Percentiles rank a stretch among this genome's conserved stretches.
Conservation (phyloP, 148 eudicot genomes). For the Rhododendron simsii region DNA sequence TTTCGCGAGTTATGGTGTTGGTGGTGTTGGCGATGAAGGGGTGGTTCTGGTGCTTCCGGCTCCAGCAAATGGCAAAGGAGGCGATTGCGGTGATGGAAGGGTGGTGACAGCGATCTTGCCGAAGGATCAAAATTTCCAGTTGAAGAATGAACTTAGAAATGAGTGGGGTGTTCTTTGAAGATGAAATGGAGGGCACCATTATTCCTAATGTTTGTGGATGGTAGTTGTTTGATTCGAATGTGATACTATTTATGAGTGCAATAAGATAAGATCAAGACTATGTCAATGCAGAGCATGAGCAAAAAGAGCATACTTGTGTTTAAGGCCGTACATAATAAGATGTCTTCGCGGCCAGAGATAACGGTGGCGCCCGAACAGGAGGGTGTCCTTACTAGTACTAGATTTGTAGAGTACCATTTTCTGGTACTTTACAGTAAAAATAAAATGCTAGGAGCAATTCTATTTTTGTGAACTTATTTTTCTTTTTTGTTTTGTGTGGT, state of each 20-base stretch:
- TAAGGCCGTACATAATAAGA: not conserved
- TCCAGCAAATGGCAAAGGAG: conserved; percentile 1
- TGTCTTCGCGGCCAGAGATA: no score
- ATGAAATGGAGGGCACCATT: not conserved
- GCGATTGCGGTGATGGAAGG: conserved; percentile 11
- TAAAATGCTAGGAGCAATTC: no score
- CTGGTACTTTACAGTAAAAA: no score
- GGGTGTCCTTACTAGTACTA: no score
- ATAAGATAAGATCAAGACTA: not conserved
- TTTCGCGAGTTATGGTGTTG: conserved; percentile 35
- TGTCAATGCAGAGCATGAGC: not conserved
- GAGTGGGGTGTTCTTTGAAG: conserved; percentile 27
- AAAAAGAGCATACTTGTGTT: not conserved
- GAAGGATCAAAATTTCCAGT: conserved; percentile 29
- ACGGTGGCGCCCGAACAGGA: no score
- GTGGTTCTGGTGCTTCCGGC: conserved; percentile 48
- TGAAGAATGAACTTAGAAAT: conserved; percentile 38
- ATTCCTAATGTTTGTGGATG: not conserved
- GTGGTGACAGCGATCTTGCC: conserved; percentile 38
- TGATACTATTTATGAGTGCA: not conserved
- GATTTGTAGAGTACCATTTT: no score
- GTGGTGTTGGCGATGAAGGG: conserved; percentile 60
- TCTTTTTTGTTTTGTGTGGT: no score
- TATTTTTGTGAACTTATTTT: no score
- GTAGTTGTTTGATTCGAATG: not conserved